These are phyloP conservation scores for Handroanthus guayacan DNA, from an alignment of 257 asterid species.

Conservation along the genomic window DNA sequence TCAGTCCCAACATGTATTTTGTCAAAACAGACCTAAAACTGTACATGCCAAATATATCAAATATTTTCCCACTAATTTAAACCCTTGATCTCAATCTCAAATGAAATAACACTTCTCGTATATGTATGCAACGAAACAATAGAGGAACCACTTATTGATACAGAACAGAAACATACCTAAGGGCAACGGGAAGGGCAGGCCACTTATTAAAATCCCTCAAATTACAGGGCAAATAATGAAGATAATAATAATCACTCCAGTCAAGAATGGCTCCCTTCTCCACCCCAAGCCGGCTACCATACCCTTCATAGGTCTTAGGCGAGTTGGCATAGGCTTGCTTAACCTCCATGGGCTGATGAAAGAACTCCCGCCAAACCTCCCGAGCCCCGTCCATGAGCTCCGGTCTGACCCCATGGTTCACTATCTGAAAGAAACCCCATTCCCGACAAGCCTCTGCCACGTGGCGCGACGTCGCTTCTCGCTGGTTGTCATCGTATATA, in stretches of 20 bases:
- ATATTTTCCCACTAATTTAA: too few species aligned
- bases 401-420: slow-evolving; percentile 72
- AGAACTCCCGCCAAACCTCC: slow-evolving; percentile 75
- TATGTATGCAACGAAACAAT: too few species aligned
- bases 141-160: too few species aligned
- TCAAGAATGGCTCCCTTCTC: slow-evolving; percentile 88
- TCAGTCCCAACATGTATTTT: too few species aligned
- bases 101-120: too few species aligned
- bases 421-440: slow-evolving; percentile 90
- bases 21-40: too few species aligned
- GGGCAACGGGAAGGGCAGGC: slow-evolving; percentile 71
- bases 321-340: slow-evolving; percentile 72
- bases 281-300: slow-evolving; percentile 82
- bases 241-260: slow-evolving; percentile 92
- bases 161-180: too few species aligned
- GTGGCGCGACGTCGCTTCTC: slow-evolving; percentile 27
- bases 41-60: too few species aligned
- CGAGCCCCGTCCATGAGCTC: slow-evolving; percentile 68
- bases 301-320: slow-evolving; percentile 84
- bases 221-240: slow-evolving; percentile 69
- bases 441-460: slow-evolving; percentile 64
- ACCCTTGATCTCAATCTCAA: too few species aligned
- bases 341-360: slow-evolving; percentile 69
- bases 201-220: slow-evolving; percentile 75
- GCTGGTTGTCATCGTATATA: slow-evolving; percentile 15